These are phyloP conservation scores for Dothistroma pini DNA, from an alignment of 2,329 filamentous ascomycete species.

Conservation along the genomic window DNA sequence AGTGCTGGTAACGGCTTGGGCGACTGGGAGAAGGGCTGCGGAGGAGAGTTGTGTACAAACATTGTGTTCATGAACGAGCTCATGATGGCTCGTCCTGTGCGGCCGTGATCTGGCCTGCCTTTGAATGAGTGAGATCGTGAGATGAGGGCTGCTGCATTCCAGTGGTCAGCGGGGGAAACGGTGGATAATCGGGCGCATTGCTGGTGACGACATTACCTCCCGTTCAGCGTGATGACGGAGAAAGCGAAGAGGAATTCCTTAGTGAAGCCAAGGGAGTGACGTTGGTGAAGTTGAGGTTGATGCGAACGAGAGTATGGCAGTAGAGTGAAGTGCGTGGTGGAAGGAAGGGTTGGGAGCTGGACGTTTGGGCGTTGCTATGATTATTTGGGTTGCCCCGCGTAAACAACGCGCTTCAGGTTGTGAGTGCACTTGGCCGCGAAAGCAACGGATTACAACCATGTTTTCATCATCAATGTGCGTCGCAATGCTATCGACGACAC, in stretches of 20 bases:
- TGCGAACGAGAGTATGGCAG: neutral
- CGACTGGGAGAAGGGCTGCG: slow-evolving; percentile 34
- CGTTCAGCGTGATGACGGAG: neutral
- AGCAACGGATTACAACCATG: too few relatives aligned
- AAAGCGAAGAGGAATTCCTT: neutral
- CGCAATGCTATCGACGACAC: too few relatives aligned
- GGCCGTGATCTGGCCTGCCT: neutral
- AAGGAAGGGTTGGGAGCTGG: neutral
- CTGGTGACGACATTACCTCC: neutral
- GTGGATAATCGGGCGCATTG: neutral
- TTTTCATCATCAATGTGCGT: too few relatives aligned
- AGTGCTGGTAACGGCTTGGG: slow-evolving; percentile 42
- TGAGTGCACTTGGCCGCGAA: too few relatives aligned
- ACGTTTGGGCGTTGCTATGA: neutral
- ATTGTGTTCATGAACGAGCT: slow-evolving; percentile 78
- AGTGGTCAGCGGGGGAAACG: neutral
- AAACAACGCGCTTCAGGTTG: neutral
- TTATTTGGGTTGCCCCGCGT: neutral
- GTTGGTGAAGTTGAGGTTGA: neutral
- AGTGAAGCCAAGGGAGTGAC: neutral
- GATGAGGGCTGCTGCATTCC: neutral
- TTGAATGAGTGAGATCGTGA: neutral
- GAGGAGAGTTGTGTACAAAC: slow-evolving; percentile 54
- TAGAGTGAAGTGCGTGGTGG: neutral
- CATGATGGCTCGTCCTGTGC: slow-evolving; percentile 48